Evolutionary conservation across 768 basidiomycete genomes (phyloP), one percentile per base, ranked within the genome.

Genomic region (Phylloporus arenicola): DNA sequence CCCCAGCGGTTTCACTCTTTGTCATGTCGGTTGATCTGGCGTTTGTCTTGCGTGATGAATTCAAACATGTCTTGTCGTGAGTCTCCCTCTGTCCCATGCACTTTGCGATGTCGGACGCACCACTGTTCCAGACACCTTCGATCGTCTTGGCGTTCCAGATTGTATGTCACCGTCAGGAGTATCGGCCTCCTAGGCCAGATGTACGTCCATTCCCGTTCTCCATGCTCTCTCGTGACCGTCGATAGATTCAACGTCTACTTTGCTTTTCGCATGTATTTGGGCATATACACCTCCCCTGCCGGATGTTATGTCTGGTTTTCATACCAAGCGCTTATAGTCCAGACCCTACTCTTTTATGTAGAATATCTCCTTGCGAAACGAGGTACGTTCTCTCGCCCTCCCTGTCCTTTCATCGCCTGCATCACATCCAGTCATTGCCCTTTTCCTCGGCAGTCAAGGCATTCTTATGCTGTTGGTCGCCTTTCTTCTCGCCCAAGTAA

Each of bases 181-280:
- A 0, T 43, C 0, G 63, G 61, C 2, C 5, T 63, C 11, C 37
- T 16, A 1, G 48, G 61, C 22, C 61, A 63, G 44, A 47, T 54
- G 63, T 65, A 25, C 40, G 64, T 35, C 3, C 20, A 5, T 16
- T 47, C 17, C 33, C 6, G 12, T 13, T 27, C 20, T 20, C 11
- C 17, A 6, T 16, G 9, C 22, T 17, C n/a, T 38, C 38, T 16
- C 31, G 37, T 38, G 37, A 38, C 3, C 11, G 10, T 37, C n/a
- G 22, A 30, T 37, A 64, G 63, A 19, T 63, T 51, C 7, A 64
- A 58, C 27, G 38, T 65, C 19, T 51, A 39, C 35, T 64, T 64
- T 30, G 38, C 55, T 3, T 35, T 52, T 12, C 59, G 63, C 13
- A 61, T 64, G 55, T 47, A 46, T 16, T 16, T 48, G 9, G 59